Evolutionary conservation across 768 basidiomycete species (phyloP).

Genomic region (Termitomyces sp.): DNA sequence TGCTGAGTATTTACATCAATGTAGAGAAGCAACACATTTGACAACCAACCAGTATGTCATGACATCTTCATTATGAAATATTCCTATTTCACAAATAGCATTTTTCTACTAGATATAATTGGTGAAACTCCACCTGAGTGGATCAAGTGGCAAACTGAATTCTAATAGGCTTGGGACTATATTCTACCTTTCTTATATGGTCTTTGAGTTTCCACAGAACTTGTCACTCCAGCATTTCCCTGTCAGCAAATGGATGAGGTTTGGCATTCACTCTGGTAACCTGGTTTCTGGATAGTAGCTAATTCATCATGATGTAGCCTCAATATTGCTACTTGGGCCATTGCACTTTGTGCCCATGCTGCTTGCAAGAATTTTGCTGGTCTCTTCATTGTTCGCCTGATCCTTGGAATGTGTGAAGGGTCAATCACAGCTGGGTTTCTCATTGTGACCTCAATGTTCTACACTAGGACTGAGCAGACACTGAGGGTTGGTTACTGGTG

Average conservation of each 20-base stretch:
- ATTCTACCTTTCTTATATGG: constrained; percentile 68
- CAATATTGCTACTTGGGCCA: constrained; percentile 66
- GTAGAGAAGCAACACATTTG: constrained; percentile 58
- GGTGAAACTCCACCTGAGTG: constrained; percentile 30
- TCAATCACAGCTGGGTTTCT: constrained; percentile 72
- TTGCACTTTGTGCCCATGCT: constrained; percentile 58
- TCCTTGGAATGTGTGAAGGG: constrained; percentile 73
- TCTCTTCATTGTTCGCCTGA: constrained; percentile 57
- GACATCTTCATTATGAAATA: background rate
- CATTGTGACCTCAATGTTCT: constrained; percentile 78
- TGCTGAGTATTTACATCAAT: background rate
- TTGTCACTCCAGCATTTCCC: constrained; percentile 68
- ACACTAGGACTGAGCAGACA: constrained; percentile 69
- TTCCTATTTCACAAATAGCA: background rate
- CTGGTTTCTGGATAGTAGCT: background rate
- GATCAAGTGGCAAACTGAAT: background rate
- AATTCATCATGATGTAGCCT: constrained; percentile 29
- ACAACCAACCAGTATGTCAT: constrained; percentile 57
- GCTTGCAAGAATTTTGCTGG: constrained; percentile 70
- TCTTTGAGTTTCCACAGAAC: constrained; percentile 75
- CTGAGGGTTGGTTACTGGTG: constrained; percentile 74
- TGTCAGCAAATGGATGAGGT: constrained; percentile 83
- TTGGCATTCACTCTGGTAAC: constrained; percentile 6
- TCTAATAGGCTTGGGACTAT: constrained; percentile 64
- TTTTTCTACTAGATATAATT: constrained; percentile 51